Percentiles rank a stretch among this genome's conserved stretches.
Evolutionary conservation across 2,329 filamentous ascomycete genomes (phyloP).

Genomic region (Fusarium camptoceras): DNA sequence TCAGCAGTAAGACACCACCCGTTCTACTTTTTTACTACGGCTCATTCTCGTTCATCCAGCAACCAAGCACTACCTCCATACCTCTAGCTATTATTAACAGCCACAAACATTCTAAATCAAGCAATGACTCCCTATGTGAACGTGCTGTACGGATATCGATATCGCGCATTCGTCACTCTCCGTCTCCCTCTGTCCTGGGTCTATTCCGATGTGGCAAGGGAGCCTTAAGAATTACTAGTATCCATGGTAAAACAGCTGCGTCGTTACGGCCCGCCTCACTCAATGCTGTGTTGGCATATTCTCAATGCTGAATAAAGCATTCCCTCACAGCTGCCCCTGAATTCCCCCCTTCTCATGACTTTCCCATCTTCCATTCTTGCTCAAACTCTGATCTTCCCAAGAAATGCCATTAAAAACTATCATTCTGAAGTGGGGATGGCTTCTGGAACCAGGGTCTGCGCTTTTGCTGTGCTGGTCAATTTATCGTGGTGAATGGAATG

Average conservation of each 20-base stretch:
- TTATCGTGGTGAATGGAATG: conserved; percentile 27
- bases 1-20: conserved; percentile 25
- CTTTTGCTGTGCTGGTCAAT: conserved; percentile 29
- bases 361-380: conserved; percentile 2
- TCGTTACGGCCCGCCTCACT: conserved; percentile 36
- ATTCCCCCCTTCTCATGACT: conserved; percentile 4
- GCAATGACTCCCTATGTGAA: not conserved
- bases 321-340: not conserved
- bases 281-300: conserved; percentile 25
- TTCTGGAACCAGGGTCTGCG: conserved; percentile 20
- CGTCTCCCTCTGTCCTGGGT: conserved; percentile 2
- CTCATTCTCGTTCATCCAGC: conserved; percentile 35
- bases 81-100: conserved; percentile 9
- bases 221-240: conserved; percentile 18
- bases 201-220: conserved; percentile 33
- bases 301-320: conserved; percentile 20
- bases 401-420: conserved; percentile 22
- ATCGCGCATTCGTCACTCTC: conserved; percentile 30
- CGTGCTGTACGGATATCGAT: conserved; percentile 8
- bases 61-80: conserved; percentile 9
- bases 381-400: conserved; percentile 5
- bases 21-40: conserved; percentile 7
- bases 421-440: conserved; percentile 32
- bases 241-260: conserved; percentile 9
- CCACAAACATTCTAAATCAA: conserved; percentile 24